phyloP scores from a whole-genome alignment of 108 stramenopile genomes.

The Discostella pseudostelligera region DNA sequence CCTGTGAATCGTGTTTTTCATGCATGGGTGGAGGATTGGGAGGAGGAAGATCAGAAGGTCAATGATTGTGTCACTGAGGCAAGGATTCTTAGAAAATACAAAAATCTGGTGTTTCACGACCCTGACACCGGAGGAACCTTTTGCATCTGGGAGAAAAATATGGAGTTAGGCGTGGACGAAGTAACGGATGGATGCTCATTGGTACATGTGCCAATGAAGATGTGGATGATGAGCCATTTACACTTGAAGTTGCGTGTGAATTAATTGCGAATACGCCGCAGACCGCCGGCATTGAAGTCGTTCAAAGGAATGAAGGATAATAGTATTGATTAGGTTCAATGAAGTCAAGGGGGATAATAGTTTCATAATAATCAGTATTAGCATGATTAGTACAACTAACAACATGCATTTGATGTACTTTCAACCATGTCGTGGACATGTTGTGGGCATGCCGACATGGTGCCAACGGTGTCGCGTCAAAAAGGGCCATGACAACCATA shows the following conservation, averaged over 20 bases:
- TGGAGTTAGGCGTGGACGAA: neutral
- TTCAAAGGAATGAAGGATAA: neutral
- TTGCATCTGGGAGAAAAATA: neutral
- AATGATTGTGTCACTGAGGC: conserved; percentile 2
- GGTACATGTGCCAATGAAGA: neutral
- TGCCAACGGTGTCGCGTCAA: no score
- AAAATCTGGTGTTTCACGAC: conserved; percentile 19
- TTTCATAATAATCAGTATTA: no score
- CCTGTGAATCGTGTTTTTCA: neutral
- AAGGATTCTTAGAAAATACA: conserved; percentile 16
- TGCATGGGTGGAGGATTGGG: conserved; percentile 2
- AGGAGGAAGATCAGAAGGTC: neutral
- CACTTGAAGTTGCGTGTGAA: neutral
- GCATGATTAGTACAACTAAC: no score
- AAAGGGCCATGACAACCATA: no score
- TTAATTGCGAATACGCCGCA: neutral
- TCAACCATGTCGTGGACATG: no score
- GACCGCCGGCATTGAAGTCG: neutral
- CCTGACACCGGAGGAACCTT: conserved; percentile 1
- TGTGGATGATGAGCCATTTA: neutral
- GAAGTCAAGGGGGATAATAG: no score
- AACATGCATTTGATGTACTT: no score
- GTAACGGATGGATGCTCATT: conserved; percentile 2
- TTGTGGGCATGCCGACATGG: no score
- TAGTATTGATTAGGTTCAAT: no score